Evolutionary conservation across 495 filamentous ascomycete species (phyloP), one percentile per base, ranked within the genome.

Genomic region (Aspergillus homomorphus): DNA sequence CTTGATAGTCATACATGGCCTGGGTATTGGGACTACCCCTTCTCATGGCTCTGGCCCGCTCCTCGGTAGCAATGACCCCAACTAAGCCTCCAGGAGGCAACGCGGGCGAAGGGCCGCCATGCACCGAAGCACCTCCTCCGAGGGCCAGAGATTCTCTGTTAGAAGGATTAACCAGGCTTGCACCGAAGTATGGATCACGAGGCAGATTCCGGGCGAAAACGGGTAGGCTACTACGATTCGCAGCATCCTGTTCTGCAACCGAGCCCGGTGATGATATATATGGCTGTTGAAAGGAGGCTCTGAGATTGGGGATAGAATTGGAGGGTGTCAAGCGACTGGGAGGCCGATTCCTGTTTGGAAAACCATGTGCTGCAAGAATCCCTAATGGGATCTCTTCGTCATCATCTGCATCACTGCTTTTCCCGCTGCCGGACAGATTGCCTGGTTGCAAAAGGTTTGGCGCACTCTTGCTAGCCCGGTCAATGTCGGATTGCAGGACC

Each of bases 361-460:
- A 98, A 19, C 94, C 94, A 69, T 98, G 93, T 10, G 91, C 91
- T 50, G 89, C 86, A 28, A 98, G 75, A 64, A 98, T 93, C 8
- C 86, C 94, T 43, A 98, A 73, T 0, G 94, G 94, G 16, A 94
- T 80, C 57, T 95, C 91, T 49, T 96, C 91, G 62, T 96, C 91
- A 53, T 92, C 89, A 54, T 92, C 90, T 23, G 80, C 84, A 38
- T 81, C 82, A 53, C 75, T 79, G 51, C 73, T 79, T 60, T 79
- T 81, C 1, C 72, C 72, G 60, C 74, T 73, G 21, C 69, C 68
- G 10, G 77, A 75, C 50, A 66, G 74, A 53, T 74, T 70, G 45
- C 66, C 62, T 1, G 70, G 59, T 21, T 69, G 73, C 19, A 73
- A 69, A 12, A 82, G 61, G 59, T 77, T 79, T 18, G 80, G 79